phyloP scores from a whole-genome alignment of 177 flowering plant genomes.

The Telopea speciosissima region DNA sequence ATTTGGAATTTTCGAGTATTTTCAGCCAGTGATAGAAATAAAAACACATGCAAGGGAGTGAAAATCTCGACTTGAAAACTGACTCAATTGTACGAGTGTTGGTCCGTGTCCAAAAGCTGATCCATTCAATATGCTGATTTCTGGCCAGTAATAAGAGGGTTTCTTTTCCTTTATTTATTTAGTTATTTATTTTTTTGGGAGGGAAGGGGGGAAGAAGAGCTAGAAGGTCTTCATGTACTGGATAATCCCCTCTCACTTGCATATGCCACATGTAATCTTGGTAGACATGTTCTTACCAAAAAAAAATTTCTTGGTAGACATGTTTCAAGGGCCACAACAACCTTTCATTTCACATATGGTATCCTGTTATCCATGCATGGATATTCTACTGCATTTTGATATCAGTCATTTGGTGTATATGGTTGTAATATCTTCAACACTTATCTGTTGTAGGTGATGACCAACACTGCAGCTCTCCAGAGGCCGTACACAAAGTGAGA shows the following conservation, averaged over 20 bases:
- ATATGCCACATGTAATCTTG: constrained; percentile 1
- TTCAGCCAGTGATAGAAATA: not conserved
- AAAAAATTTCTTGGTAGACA: not conserved
- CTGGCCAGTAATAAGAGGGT: too few relatives aligned
- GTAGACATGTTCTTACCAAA: not conserved
- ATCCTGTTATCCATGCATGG: not conserved
- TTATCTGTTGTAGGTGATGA: constrained; percentile 53
- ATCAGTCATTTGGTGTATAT: not conserved
- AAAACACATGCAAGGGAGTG: not conserved
- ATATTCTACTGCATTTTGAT: not conserved
- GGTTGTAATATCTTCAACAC: not conserved
- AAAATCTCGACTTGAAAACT: not conserved
- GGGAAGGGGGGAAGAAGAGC: not conserved
- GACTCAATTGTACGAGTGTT: not conserved
- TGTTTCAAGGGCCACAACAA: not conserved
- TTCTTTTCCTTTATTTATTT: too few relatives aligned
- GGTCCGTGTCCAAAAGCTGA: too few relatives aligned
- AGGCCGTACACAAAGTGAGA: constrained; percentile 85
- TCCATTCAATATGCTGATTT: not conserved
- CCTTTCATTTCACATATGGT: not conserved
- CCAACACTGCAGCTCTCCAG: constrained; percentile 73
- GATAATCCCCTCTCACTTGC: too few relatives aligned
- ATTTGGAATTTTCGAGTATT: not conserved
- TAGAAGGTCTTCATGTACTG: not conserved
- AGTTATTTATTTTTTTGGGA: too few relatives aligned